phyloP scores from a whole-genome alignment of 176 grass and related monocot species.

The Triticum dicoccoides region DNA sequence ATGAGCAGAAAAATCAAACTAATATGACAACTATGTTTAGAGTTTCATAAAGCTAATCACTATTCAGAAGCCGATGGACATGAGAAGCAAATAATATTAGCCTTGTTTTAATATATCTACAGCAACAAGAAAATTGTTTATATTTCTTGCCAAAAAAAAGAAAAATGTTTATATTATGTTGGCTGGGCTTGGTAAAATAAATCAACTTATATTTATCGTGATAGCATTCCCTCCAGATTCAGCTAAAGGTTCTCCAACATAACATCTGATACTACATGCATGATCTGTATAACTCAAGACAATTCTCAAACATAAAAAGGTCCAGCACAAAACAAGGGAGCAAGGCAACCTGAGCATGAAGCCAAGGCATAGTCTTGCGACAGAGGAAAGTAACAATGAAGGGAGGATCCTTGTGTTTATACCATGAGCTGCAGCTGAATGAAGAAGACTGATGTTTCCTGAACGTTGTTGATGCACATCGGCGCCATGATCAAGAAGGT shows the following conservation, averaged over 20 bases:
- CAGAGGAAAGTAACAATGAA: neutral
- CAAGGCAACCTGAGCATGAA: neutral
- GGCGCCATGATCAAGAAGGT: slow-evolving; percentile 22
- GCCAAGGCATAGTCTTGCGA: neutral
- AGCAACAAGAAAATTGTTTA: neutral
- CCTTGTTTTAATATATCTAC: neutral
- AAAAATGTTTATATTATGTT: neutral
- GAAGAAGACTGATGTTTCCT: neutral
- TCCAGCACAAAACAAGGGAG: neutral
- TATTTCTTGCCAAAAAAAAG: neutral
- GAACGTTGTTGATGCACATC: neutral
- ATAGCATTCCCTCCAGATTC: neutral
- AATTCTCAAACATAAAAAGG: too few species aligned
- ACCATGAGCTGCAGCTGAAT: neutral
- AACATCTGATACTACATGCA: neutral
- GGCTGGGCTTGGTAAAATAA: neutral
- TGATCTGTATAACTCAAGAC: neutral
- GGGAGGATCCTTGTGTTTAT: neutral
- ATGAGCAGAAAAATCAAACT: neutral
- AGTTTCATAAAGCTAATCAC: neutral
- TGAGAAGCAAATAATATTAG: neutral
- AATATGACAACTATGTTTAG: neutral
- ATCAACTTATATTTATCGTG: neutral
- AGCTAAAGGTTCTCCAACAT: neutral
- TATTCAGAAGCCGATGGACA: neutral